A percentile compares a stretch with the other conserved stretches of the same genome.
Conservation (phyloP, 441 rosid genomes). For the Euphorbia corollata region DNA sequence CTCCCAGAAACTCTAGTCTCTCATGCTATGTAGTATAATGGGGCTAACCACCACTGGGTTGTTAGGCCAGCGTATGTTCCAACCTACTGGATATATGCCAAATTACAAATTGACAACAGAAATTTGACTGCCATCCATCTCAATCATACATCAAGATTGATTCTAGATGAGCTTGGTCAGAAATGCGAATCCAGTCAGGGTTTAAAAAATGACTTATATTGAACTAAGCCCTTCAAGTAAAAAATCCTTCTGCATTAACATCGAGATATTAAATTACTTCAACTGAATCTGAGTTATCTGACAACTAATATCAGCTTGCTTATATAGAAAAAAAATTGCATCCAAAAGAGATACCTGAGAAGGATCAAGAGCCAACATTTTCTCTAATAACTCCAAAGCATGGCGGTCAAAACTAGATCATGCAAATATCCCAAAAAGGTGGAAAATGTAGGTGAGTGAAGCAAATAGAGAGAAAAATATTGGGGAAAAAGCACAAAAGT, state of each 20-base stretch:
- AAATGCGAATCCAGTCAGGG: background rate
- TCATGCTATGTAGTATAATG: background rate
- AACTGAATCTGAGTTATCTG: too few relatives aligned
- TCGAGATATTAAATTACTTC: background rate
- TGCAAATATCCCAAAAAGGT: background rate
- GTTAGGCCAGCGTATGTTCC: background rate
- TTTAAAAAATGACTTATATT: background rate
- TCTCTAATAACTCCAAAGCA: slow-evolving; percentile 89
- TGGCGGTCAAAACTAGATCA: slow-evolving; percentile 65
- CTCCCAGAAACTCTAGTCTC: background rate
- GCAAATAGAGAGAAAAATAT: background rate
- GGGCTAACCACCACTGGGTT: background rate
- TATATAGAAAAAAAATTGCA: background rate
- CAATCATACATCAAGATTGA: background rate
- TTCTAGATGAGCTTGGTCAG: background rate
- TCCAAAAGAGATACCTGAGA: slow-evolving; percentile 53
- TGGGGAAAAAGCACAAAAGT: background rate
- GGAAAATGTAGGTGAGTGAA: background rate
- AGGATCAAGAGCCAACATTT: slow-evolving; percentile 89
- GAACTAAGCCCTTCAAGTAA: background rate
- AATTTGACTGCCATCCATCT: background rate
- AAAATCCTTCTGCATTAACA: background rate
- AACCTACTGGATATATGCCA: background rate
- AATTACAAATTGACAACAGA: background rate
- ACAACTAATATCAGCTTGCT: background rate